These are phyloP conservation scores for Calonectria ilicicola DNA, from an alignment of 2,329 filamentous ascomycete genomes.

Conservation along the genomic window DNA sequence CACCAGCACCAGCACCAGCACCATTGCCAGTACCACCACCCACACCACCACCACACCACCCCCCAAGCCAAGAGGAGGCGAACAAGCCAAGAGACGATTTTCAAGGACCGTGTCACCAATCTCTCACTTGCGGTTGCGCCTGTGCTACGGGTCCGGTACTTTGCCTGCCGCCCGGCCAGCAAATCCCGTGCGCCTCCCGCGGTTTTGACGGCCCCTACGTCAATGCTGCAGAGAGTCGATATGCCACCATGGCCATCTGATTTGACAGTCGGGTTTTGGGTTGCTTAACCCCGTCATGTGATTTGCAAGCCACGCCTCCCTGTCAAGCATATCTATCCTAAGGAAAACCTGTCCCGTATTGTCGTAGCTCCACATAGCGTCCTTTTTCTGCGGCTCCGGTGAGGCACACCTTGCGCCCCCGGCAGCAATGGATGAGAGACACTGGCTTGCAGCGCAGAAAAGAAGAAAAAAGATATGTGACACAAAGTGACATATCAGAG, in stretches of 20 bases:
- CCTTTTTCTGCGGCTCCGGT: not conserved
- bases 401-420: not conserved
- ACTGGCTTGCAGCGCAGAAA: not conserved
- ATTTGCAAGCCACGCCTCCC: not conserved
- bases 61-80: not conserved
- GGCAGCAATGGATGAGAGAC: not conserved
- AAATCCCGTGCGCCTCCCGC: constrained; percentile 7
- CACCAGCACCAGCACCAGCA: no score
- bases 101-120: not conserved
- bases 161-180: not conserved
- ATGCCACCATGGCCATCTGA: not conserved
- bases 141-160: not conserved
- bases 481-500: constrained; percentile 3
- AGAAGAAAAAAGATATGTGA: not conserved
- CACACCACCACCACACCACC: not conserved
- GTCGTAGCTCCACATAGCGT: not conserved
- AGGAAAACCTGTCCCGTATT: not conserved
- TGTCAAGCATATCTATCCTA: constrained; percentile 7
- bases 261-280: not conserved
- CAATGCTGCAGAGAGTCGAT: constrained; percentile 2
- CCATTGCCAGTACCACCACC: not conserved
- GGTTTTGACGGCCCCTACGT: not conserved
- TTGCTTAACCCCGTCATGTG: constrained; percentile 5
- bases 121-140: not conserved
- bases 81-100: not conserved